Percentiles rank a stretch among this genome's conserved stretches.
These are phyloP conservation scores for Metschnikowia rubicola DNA, from an alignment of 805 yeast species.

Conservation along the genomic window DNA sequence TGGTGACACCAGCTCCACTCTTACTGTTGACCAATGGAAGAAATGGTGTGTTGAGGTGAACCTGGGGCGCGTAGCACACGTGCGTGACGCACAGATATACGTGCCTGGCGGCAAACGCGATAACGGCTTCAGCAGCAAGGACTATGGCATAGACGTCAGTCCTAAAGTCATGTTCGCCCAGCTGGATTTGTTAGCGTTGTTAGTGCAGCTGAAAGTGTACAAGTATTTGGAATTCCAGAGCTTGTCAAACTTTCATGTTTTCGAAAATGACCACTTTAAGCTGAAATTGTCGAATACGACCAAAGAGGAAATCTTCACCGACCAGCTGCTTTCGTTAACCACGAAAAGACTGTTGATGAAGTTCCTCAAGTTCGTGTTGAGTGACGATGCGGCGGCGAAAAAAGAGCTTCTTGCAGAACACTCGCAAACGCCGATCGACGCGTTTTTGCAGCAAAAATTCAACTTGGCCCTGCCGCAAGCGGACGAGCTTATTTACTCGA, in stretches of 20 bases:
- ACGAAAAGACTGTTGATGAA: slow-evolving; percentile 87
- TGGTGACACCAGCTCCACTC: slow-evolving; percentile 84
- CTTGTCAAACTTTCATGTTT: slow-evolving; percentile 86
- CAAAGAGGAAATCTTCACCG: slow-evolving; percentile 91
- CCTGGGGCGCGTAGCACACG: slow-evolving; percentile 39
- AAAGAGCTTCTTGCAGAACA: slow-evolving; percentile 56
- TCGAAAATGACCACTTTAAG: slow-evolving; percentile 85
- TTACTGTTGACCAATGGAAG: slow-evolving; percentile 81
- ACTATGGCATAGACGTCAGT: slow-evolving; percentile 82
- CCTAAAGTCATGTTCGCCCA: slow-evolving; percentile 88
- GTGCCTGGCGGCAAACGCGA: slow-evolving; percentile 58
- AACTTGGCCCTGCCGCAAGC: slow-evolving; percentile 70
- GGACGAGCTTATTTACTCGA: slow-evolving; percentile 78
- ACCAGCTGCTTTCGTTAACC: slow-evolving; percentile 67
- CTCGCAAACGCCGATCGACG: slow-evolving; percentile 51
- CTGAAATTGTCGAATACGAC: slow-evolving; percentile 68
- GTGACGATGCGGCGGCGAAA: slow-evolving; percentile 50
- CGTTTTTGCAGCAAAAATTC: slow-evolving; percentile 62
- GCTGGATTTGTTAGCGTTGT: slow-evolving; percentile 76
- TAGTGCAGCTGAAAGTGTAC: slow-evolving; percentile 82
- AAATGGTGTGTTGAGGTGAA: slow-evolving; percentile 79
- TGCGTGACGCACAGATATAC: slow-evolving; percentile 72
- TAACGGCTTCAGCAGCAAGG: slow-evolving; percentile 55
- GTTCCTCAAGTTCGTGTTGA: slow-evolving; percentile 80
- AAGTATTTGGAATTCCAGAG: slow-evolving; percentile 91